Base-by-base conservation (phyloP, 345 rosid species). In the Aurinia saxatilis region DNA sequence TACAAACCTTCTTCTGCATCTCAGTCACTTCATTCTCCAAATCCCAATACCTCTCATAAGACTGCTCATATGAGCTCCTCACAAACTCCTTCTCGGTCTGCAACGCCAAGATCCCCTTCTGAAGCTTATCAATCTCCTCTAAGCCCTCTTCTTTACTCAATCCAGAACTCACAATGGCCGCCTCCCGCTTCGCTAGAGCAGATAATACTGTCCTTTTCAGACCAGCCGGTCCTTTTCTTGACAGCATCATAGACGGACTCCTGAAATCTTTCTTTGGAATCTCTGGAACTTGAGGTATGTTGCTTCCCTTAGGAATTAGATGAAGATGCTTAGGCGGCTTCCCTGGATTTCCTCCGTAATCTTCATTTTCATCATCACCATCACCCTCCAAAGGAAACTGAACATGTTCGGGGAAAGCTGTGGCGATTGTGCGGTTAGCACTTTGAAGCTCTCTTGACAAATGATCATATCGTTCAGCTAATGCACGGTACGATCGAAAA, bases 21-120 rank as follows among this genome's bases (percentile, higher is more conserved):
- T 87, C 84, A 45, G 56, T 57, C n/a, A 87, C 77, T 50, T 63
- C 77, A 44, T 71, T 56, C 27, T 90, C 99, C 31, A 90, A 77
- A 31, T 74, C 83, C 79, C 81, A 74, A 38, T 77, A 79, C 73
- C 80, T 85, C 13, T 60, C 70, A 37, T 65, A 74, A 33, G 81
- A 83, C 6, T 73, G 64, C 34, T 85, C 90, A 17, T 67, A 80
- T 3, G 80, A 73, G 72, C 79, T 84, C 69, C 82, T 77, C 17
- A 82, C 74, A 51, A 84, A 87, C 80, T 85, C 97, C 70, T 77
- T 87, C 38, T 89, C 96, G 0, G 88, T 85, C 65, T 89, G 97
- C 15, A 89, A 55, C 0, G 72, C 81, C 68, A 87, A 60, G 47
- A 92, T 87, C 7, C 73, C 87, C 40, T 87, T 89, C 75, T 82